Evolutionary conservation across 2,329 filamentous ascomycete genomes (phyloP), one percentile per base, ranked within the genome.

Genomic region (Pseudocercospora vitis): DNA sequence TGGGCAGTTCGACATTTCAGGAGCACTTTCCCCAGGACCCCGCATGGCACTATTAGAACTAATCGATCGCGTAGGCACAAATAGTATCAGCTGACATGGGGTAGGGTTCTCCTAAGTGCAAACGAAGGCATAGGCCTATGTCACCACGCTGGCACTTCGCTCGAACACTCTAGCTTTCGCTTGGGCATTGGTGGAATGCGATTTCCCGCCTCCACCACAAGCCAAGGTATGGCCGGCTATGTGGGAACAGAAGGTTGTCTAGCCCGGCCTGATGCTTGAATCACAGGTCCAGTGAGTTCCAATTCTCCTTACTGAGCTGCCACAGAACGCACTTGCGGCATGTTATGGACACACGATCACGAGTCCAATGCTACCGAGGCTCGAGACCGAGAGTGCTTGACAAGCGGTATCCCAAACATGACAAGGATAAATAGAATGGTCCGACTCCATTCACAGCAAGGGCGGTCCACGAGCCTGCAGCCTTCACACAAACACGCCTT

Each of bases 1-100:
- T 11, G 26, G 11, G 6, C 26, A 29, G 11, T 11, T 29, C 26
- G n/a, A n/a, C n/a, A n/a, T n/a, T n/a, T n/a, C n/a, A n/a, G n/a
- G n/a, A n/a, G n/a, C n/a, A n/a, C n/a, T n/a, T 32, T 32, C 31
- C 16, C 33, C 33, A 14, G 16, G 16, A 37, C 33, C 33, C 33
- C 33, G 33, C 33, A 37, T 37, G 33, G 9, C 33, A 37, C 33
- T 37, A 37, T 37, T 37, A 16, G 19, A n/a, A 37, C 33, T 37
- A 37, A 16, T 16, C 1, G 12, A 18, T 8, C 16, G 33, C 33
- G 16, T 16, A 37, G 3, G 33, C 33, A 37, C 33, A 37, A 37
- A 18, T 19, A 37, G 33, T 14, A 18, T 16, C 33, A 37, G 33
- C 33, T 37, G 33, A 37, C 16, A 18, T 8, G 14, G 9, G 2